Conservation (phyloP, 192 early-diverging fungal genomes). For the Phlyctochytrium bullatum region DNA sequence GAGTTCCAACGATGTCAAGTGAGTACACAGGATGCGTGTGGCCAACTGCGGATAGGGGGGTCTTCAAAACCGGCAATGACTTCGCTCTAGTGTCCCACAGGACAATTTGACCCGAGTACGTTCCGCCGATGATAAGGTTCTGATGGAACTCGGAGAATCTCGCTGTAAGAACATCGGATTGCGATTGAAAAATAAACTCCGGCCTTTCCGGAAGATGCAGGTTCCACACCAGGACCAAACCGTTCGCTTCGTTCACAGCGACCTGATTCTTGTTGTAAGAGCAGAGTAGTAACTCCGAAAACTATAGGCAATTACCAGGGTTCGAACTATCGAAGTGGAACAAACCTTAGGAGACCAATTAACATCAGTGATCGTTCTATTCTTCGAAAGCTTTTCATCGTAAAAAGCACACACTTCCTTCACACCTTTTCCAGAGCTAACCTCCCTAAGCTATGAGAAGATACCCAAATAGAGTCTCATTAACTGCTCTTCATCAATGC, state of each 20-base stretch:
- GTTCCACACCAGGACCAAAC: slow-evolving; percentile 95
- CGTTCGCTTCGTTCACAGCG: slow-evolving; percentile 88
- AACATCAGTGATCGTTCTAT: slow-evolving; percentile 88
- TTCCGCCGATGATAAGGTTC: slow-evolving; percentile 88
- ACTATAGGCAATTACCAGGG: slow-evolving; percentile 37
- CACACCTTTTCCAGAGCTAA: slow-evolving; percentile 63
- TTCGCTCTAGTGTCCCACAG: slow-evolving; percentile 97
- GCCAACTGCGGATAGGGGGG: slow-evolving; percentile 86
- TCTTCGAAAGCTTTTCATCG: slow-evolving; percentile 81
- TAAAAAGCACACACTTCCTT: slow-evolving; percentile 70
- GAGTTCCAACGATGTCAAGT: slow-evolving; percentile 86
- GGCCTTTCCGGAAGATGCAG: slow-evolving; percentile 80
- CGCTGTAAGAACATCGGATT: slow-evolving; percentile 84
- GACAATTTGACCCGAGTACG: slow-evolving; percentile 96
- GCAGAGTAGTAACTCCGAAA: slow-evolving; percentile 82
- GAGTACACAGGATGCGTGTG: slow-evolving; percentile 97
- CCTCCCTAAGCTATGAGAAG: slow-evolving; percentile 45
- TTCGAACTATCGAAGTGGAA: background rate
- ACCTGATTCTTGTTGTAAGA: slow-evolving; percentile 91
- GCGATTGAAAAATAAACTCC: slow-evolving; percentile 92
- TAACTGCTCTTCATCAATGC: slow-evolving; percentile 18
- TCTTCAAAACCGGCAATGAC: slow-evolving; percentile 80
- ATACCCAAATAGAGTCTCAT: background rate
- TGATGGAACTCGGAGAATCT: slow-evolving; percentile 92
- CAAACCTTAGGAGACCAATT: slow-evolving; percentile 79